Evolutionary conservation across 192 early-diverging fungal genomes (phyloP).

Genomic region (Geranomyces michiganensis): DNA sequence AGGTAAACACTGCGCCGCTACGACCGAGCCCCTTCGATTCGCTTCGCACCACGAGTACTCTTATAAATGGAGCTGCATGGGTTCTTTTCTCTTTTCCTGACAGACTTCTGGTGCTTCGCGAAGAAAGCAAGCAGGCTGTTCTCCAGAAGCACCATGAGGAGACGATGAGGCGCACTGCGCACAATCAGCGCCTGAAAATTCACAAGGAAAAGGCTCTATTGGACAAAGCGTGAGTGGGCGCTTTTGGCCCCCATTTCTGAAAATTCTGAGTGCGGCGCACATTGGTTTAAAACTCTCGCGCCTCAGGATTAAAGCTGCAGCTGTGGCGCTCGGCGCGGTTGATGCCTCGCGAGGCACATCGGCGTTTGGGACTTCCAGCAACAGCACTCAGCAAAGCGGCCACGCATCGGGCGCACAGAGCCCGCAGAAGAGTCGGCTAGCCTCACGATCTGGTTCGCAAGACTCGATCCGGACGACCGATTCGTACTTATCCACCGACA

Average conservation of each 20-base stretch:
- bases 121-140: conserved; percentile 15
- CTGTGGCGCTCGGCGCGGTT: conserved; percentile 4
- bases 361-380: not conserved
- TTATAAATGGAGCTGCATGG: too few species aligned
- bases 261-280: too few species aligned
- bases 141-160: conserved; percentile 10
- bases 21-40: too few species aligned
- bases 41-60: too few species aligned
- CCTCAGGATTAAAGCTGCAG: conserved; percentile 3
- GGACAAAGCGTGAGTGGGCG: conserved; percentile 18
- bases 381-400: conserved; percentile 8
- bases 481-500: conserved; percentile 19
- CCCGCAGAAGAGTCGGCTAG: conserved; percentile 10
- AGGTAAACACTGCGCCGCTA: too few species aligned
- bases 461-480: conserved; percentile 15
- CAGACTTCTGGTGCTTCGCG: conserved; percentile 9
- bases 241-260: too few species aligned
- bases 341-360: not conserved
- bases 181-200: conserved; percentile 23
- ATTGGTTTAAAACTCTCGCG: not conserved
- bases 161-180: conserved; percentile 15
- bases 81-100: not conserved
- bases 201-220: conserved; percentile 16
- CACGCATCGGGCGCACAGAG: not conserved
- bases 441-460: conserved; percentile 12